Percentiles rank a stretch among this genome's conserved stretches.
These are phyloP conservation scores for Penicillium sp. DNA, from an alignment of 2,329 filamentous ascomycete genomes.

Conservation along the genomic window DNA sequence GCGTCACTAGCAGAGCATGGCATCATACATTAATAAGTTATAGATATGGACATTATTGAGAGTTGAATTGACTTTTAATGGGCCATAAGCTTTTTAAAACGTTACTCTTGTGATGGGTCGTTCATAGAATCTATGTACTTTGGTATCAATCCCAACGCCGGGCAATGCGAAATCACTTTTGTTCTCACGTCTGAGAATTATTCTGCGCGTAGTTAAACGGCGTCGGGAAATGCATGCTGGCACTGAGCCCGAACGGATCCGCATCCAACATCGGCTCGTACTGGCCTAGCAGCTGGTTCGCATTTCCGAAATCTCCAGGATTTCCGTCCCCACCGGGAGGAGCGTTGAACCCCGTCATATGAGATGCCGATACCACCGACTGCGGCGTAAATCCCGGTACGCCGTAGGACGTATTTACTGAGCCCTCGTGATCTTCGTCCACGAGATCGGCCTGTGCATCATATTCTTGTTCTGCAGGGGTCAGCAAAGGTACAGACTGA, in stretches of 20 bases:
- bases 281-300: constrained; percentile 57
- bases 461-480: constrained; percentile 84
- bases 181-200: constrained; percentile 27
- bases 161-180: constrained; percentile 25
- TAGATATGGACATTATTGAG: no score
- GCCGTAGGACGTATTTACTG: constrained; percentile 62
- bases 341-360: constrained; percentile 41
- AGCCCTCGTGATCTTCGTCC: constrained; percentile 71
- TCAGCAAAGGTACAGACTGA: constrained; percentile 4
- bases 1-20: constrained; percentile 30
- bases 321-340: constrained; percentile 35
- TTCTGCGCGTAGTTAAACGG: constrained; percentile 57
- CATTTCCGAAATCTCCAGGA: constrained; percentile 41
- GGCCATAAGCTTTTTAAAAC: no score
- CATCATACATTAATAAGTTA: constrained; percentile 20
- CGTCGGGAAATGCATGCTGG: constrained; percentile 90
- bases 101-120: not conserved
- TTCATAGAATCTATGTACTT: not conserved
- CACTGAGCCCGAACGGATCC: constrained; percentile 87
- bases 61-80: no score
- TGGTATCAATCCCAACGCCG: constrained; percentile 34
- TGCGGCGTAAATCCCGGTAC: constrained; percentile 48
- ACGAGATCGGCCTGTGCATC: constrained; percentile 85
- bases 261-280: constrained; percentile 88
- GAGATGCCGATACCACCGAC: constrained; percentile 42